Conservation (phyloP, 1,139 yeast species). For the Saccharomycopsis hybrid region DNA sequence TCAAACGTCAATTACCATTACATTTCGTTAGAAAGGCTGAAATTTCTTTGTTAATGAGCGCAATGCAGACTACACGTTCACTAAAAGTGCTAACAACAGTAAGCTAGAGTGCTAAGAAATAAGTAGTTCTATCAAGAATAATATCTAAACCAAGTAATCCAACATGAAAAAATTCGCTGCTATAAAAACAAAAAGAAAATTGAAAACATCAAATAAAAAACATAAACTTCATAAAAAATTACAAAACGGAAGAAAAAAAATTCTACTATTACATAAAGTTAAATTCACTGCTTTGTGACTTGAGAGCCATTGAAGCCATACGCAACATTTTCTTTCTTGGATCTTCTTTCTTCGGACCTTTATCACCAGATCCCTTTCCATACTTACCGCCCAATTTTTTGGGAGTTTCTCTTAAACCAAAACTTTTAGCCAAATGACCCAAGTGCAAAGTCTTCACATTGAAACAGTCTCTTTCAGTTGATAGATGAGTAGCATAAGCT, state of each 20-base stretch:
- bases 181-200: too few species aligned
- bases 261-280: constrained; percentile 38
- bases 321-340: constrained; percentile 63
- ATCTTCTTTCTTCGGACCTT: constrained; percentile 25
- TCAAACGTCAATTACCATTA: too few species aligned
- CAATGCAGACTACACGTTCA: too few species aligned
- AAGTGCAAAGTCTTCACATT: constrained; percentile 77
- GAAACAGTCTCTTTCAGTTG: constrained; percentile 70
- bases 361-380: constrained; percentile 28
- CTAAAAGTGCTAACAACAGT: too few species aligned
- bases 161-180: too few species aligned
- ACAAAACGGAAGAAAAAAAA: not conserved
- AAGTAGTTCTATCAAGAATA: too few species aligned
- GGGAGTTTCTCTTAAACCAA: constrained; percentile 92
- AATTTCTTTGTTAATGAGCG: too few species aligned
- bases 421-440: constrained; percentile 93
- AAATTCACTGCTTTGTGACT: constrained; percentile 62
- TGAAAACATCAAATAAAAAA: too few species aligned
- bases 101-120: too few species aligned
- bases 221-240: too few species aligned
- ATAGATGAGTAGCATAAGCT: constrained; percentile 94
- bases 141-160: too few species aligned
- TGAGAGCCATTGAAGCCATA: constrained; percentile 67
- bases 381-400: constrained; percentile 53
- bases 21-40: too few species aligned